Percentiles rank a stretch among this genome's conserved stretches.
Conservation (phyloP, 208 protist species). For the Trypanosoma congolense region DNA sequence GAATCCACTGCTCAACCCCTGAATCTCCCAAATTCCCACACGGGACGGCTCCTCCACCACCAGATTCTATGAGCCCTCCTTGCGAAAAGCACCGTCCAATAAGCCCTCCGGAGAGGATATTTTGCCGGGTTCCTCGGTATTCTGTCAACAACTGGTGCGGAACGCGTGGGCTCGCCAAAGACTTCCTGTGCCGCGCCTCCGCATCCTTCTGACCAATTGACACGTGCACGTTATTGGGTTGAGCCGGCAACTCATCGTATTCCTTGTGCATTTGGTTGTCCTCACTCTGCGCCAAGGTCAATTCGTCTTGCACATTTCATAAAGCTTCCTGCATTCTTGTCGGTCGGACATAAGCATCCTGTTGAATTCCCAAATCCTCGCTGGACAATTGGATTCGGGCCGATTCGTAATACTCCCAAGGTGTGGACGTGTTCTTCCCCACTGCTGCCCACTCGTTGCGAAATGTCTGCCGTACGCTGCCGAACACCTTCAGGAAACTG, state of each 20-base stretch:
- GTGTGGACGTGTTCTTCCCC: background rate
- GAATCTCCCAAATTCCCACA: background rate
- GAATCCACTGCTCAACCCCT: background rate
- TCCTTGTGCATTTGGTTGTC: too few relatives aligned
- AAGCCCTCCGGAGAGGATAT: too few relatives aligned
- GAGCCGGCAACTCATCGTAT: too few relatives aligned
- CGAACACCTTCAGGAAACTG: background rate
- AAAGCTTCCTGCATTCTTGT: background rate
- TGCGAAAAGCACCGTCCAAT: background rate
- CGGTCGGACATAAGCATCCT: too few relatives aligned
- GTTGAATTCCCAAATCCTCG: background rate
- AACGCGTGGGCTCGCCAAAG: too few relatives aligned
- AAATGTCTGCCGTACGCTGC: background rate
- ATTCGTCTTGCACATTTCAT: background rate
- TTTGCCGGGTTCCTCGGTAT: too few relatives aligned
- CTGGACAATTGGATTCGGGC: background rate
- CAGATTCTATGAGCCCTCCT: background rate
- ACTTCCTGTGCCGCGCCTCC: too few relatives aligned
- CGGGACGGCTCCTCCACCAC: background rate
- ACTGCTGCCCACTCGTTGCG: background rate
- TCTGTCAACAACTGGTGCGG: too few relatives aligned
- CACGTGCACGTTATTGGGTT: too few relatives aligned
- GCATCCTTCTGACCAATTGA: too few relatives aligned
- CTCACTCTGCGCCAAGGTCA: too few relatives aligned
- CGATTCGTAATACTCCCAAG: background rate